Evolutionary conservation across 345 rosid genomes (phyloP), one percentile per base, ranked within the genome.

Genomic region (Bruguiera gymnorhiza): DNA sequence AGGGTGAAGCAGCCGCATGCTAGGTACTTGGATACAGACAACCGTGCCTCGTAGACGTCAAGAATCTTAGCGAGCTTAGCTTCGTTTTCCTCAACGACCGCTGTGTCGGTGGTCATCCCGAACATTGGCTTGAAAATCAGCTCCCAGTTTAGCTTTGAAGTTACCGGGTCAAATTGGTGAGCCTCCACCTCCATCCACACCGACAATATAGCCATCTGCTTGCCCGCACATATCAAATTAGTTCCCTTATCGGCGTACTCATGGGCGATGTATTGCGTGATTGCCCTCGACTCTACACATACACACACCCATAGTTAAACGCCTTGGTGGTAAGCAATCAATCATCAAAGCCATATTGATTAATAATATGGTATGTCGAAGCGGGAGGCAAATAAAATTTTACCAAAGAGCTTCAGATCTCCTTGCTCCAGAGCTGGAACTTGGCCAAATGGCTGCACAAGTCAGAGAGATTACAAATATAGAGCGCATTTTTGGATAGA

Each of bases 391-490:
- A 13, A 3, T 13, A 24, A 3, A 63, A 63, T 30, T 56, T 73
- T 85, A 92, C 96, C 94, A 8, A 88, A 84, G 61, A 92, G 86
- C 80, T 81, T 81, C 62, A 89, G 68, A 76, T 85, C 92, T 65
- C 88, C 98, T 20, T 89, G 83, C 76, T 88, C 89, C 30, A 86
- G 70, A 50, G 82, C 86, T 57, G 96, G 98, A 75, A 92, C 75
- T 81, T 87, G 88, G 68, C 95, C 93, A 55, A 87, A 92, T n/a
- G 95, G 96, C 96, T 88, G 82, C 84, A 76, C 70, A 72, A 66
- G 51, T 55, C 32, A 16, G 1, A 31, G 51, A 26, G 73, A 56
- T 46, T 57, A 20, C 26, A 30, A 10, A 19, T 11, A 16, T 26
- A 52, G 52, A 53, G 3, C 23, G 5, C n/a, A 53, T 53, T 3